Base-by-base conservation (phyloP, 352 stramenopile genomes). In the Globisporangium radiosum region DNA sequence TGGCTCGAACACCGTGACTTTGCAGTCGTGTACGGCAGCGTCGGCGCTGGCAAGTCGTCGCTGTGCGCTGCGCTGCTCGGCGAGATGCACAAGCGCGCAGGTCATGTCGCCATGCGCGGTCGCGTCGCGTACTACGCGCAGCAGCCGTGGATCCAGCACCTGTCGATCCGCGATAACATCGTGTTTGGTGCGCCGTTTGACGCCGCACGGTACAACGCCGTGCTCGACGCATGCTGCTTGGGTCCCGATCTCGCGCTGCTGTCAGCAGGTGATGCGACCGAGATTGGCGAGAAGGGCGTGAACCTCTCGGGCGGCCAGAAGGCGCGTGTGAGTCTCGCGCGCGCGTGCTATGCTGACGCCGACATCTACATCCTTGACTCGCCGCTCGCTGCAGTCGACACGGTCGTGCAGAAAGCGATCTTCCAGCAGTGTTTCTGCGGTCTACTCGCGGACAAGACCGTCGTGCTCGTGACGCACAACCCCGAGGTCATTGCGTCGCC, bases 211-310 rank as follows among this genome's bases (percentile, higher is more conserved):
- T 92, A 90, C 59, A 36, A 66, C 8, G 56, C 54, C 6, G 83
- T 89, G n/a, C 60, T 96, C 10, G 56, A 73, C 19, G 76, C 74
- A 7, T 98, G 92, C 64, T 78, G 81, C 8, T 68, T 98, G 44
- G 50, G 76, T 0, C 78, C 87, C 15, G 95, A 98, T 62, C 69
- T 98, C 4, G 69, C 72, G 11, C 64, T 93, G 37, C 77, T 98
- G 14, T 77, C 88, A 0, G 72, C 48, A 13, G 92, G 93, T 5
- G 94, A 99, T 59, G 47, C 62, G 55, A 98, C 92, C 4, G 92
- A 98, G 70, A 98, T 98, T 56, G 95, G 94, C 1, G 91, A 98
- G 71, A 95, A 94, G 57, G 95, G 96, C 6, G 82, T 98, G 25
- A 99, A 96, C 57, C 64, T 99, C 10, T 95, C 72, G 0, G 94